These are phyloP conservation scores for Ligustrum vulgare DNA, from an alignment of 257 asterid species.

Conservation along the genomic window DNA sequence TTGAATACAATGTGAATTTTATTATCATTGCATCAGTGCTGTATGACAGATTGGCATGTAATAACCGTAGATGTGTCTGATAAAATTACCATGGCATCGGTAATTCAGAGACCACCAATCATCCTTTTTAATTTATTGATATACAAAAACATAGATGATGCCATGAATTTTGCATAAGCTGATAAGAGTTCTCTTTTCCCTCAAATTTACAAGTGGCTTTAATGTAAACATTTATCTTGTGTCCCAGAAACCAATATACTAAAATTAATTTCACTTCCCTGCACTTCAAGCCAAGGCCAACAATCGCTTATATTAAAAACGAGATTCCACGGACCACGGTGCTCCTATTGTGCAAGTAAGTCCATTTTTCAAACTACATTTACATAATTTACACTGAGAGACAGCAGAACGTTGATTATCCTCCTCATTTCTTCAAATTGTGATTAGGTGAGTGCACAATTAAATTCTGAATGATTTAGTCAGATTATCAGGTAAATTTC, in stretches of 20 bases:
- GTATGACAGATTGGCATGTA: neutral
- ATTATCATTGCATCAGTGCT: neutral
- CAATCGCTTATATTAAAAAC: neutral
- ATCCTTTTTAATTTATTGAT: constrained; percentile 4
- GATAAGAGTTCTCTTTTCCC: neutral
- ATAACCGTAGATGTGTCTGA: neutral
- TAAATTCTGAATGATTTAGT: neutral
- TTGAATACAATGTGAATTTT: neutral
- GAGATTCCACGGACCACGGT: neutral
- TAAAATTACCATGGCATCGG: neutral
- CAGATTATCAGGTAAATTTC: neutral
- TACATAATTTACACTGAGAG: neutral
- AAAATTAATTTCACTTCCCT: neutral
- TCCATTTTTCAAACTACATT: neutral
- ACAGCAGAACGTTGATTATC: neutral
- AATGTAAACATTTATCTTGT: neutral
- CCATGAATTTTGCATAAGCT: neutral
- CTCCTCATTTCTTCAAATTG: neutral
- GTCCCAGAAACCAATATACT: neutral
- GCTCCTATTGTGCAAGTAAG: neutral
- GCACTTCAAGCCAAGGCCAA: neutral
- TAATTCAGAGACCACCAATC: neutral
- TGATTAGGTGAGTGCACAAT: neutral
- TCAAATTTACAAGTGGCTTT: neutral
- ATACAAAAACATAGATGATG: neutral